These are phyloP conservation scores for Apiotrichum gamsii DNA, from an alignment of 1,284 basidiomycete genomes.

Conservation along the genomic window DNA sequence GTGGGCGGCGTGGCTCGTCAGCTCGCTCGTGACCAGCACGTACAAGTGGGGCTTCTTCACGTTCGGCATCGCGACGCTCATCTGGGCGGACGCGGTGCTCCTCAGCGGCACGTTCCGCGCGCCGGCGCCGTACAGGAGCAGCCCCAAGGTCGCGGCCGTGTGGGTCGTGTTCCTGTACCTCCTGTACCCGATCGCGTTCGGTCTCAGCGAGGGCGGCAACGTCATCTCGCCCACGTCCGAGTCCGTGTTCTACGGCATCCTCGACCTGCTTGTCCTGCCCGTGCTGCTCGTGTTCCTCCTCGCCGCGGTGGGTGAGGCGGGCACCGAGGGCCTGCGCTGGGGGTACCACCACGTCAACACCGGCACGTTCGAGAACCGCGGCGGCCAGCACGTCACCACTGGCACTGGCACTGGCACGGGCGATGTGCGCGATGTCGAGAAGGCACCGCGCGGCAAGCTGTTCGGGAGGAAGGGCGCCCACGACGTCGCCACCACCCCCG, in stretches of 20 bases:
- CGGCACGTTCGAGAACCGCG: slow-evolving; percentile 21
- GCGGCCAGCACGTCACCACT: not conserved
- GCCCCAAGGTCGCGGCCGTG: slow-evolving; percentile 13
- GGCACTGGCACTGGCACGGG: not conserved
- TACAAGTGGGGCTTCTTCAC: slow-evolving; percentile 55
- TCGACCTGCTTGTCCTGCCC: slow-evolving; percentile 57
- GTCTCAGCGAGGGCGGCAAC: slow-evolving; percentile 47
- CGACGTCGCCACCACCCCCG: slow-evolving; percentile 16
- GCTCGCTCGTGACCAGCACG: slow-evolving; percentile 50
- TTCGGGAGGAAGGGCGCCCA: slow-evolving; percentile 26
- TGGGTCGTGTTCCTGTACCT: slow-evolving; percentile 52
- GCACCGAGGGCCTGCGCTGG: slow-evolving; percentile 30
- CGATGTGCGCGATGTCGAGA: slow-evolving; percentile 4
- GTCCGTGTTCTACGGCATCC: slow-evolving; percentile 56
- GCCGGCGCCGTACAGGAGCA: slow-evolving; percentile 34
- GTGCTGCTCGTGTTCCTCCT: slow-evolving; percentile 24
- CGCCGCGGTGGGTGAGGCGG: slow-evolving; percentile 8
- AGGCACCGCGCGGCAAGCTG: slow-evolving; percentile 14
- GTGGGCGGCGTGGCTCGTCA: slow-evolving; percentile 55
- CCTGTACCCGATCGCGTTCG: slow-evolving; percentile 52
- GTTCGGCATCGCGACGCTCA: slow-evolving; percentile 51
- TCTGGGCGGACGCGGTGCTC: slow-evolving; percentile 53
- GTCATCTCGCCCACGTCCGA: slow-evolving; percentile 42
- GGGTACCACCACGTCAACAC: slow-evolving; percentile 19
- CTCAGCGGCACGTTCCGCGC: too few species aligned